Percentiles rank a stretch among this genome's conserved stretches.
Evolutionary conservation across 108 stramenopile genomes (phyloP).

Genomic region (Aurantiochytrium sp.): DNA sequence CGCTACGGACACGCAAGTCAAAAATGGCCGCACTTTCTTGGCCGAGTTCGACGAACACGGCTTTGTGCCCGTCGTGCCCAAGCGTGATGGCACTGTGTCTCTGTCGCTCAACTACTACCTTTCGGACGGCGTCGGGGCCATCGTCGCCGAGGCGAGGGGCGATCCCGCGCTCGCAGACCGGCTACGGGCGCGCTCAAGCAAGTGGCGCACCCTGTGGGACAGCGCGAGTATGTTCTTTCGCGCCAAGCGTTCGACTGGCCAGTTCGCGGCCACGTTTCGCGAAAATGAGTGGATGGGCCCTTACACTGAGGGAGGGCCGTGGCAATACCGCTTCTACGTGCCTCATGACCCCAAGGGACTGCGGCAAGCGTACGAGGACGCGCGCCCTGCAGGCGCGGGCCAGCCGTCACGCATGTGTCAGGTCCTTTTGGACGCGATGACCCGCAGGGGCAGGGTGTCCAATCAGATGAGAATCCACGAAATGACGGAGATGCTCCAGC

Average conservation of each 20-base stretch:
- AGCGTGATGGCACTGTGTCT: background rate
- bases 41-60: slow-evolving; percentile 31
- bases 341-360: slow-evolving; percentile 14
- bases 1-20: background rate
- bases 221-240: slow-evolving; percentile 6
- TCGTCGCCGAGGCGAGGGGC: background rate
- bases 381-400: background rate
- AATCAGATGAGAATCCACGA: slow-evolving; percentile 35
- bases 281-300: slow-evolving; percentile 35
- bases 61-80: slow-evolving; percentile 10
- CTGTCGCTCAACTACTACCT: slow-evolving; percentile 37
- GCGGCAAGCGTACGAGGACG: slow-evolving; percentile 20
- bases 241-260: background rate
- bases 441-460: background rate
- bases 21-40: background rate
- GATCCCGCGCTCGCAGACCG: background rate
- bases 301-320: slow-evolving; percentile 39
- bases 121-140: slow-evolving; percentile 35
- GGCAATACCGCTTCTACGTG: slow-evolving; percentile 44
- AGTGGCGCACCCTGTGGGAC: background rate
- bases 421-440: background rate
- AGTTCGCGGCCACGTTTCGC: background rate
- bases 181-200: background rate
- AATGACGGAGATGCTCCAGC: slow-evolving; percentile 42
- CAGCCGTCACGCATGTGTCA: background rate